A percentile compares a stretch with the other conserved stretches of the same genome.
These are phyloP conservation scores for Cyclostephanos tholiformis DNA, from an alignment of 108 stramenopile genomes.

Conservation along the genomic window DNA sequence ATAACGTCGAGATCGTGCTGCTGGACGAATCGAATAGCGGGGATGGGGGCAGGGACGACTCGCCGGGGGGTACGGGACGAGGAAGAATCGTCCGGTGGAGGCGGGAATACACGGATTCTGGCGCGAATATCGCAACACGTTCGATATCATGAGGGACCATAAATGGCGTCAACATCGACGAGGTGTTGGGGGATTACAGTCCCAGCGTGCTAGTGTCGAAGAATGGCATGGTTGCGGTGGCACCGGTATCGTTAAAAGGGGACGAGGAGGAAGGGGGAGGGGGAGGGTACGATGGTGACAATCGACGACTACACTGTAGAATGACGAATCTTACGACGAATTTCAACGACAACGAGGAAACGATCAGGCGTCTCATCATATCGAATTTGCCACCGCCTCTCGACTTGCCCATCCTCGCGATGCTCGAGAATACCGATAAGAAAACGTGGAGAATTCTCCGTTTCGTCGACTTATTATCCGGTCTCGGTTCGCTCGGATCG, in stretches of 20 bases:
- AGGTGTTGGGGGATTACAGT: conserved; percentile 68
- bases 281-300: too few relatives aligned
- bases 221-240: conserved; percentile 73
- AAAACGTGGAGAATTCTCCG: conserved; percentile 15
- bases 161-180: conserved; percentile 64
- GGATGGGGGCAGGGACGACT: conserved; percentile 70
- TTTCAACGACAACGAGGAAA: conserved; percentile 17
- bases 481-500: conserved; percentile 64
- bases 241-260: conserved; percentile 65
- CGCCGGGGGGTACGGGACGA: conserved; percentile 64
- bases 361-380: conserved; percentile 47
- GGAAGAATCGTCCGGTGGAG: conserved; percentile 66
- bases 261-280: conserved; percentile 7
- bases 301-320: too few relatives aligned
- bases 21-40: conserved; percentile 73
- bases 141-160: conserved; percentile 68
- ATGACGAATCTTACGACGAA: background rate
- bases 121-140: conserved; percentile 85
- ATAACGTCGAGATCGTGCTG: conserved; percentile 59
- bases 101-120: conserved; percentile 90
- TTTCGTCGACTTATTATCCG: conserved; percentile 59
- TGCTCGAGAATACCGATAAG: conserved; percentile 51
- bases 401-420: conserved; percentile 72
- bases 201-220: conserved; percentile 70
- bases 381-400: conserved; percentile 69